Conservation (phyloP, 495 filamentous ascomycete genomes). For the Penicillium malachiteum region DNA sequence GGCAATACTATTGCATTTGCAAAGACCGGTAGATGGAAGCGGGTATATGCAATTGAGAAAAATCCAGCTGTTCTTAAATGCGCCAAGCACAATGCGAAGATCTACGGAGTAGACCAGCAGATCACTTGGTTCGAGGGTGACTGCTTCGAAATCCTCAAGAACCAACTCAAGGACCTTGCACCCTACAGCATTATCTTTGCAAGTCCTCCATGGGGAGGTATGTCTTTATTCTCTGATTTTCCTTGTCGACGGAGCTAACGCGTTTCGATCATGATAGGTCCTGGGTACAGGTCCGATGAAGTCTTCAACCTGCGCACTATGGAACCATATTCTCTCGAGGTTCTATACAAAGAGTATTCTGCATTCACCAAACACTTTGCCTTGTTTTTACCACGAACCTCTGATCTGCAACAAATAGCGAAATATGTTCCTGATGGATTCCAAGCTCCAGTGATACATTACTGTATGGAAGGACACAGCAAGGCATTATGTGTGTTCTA, state of each 20-base stretch:
- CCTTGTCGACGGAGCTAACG: conserved; percentile 5
- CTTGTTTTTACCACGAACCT: conserved; percentile 85
- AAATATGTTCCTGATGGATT: conserved; percentile 51
- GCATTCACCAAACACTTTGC: conserved; percentile 54
- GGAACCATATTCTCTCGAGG: conserved; percentile 75
- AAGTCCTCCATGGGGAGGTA: conserved; percentile 93
- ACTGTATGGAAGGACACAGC: conserved; percentile 86
- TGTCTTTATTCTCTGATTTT: conserved; percentile 11
- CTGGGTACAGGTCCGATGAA: conserved; percentile 69
- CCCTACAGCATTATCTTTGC: conserved; percentile 72
- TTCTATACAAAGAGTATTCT: conserved; percentile 60
- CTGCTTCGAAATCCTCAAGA: conserved; percentile 64
- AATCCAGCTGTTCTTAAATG: conserved; percentile 74
- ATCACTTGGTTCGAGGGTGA: conserved; percentile 86
- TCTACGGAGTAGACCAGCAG: conserved; percentile 77
- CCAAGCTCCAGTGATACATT: conserved; percentile 76
- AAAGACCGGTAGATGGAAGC: conserved; percentile 68
- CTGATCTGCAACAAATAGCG: conserved; percentile 81
- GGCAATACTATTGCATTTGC: conserved; percentile 97
- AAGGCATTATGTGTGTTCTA: conserved; percentile 67
- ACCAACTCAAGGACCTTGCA: conserved; percentile 47
- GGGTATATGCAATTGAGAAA: conserved; percentile 84
- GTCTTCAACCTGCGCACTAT: conserved; percentile 86
- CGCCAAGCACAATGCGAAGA: conserved; percentile 85
- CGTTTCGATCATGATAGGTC: conserved; percentile 48